Evolutionary conservation across 2,329 filamentous ascomycete species (phyloP).

Genomic region (Aspergillus cejpii): DNA sequence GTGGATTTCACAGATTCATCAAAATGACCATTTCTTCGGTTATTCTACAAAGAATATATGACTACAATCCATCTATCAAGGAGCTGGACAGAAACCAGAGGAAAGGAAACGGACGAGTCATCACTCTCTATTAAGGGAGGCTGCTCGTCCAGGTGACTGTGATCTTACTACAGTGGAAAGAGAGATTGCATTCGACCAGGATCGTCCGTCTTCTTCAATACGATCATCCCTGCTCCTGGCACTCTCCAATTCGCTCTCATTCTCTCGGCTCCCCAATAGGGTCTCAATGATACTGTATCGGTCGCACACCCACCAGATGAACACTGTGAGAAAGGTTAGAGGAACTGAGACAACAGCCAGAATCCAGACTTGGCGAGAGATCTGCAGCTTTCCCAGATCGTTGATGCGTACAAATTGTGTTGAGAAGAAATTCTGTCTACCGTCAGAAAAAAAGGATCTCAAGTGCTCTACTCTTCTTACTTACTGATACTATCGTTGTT

Average conservation of each 20-base stretch:
- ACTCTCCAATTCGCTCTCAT: background rate
- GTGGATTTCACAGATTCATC: too few relatives aligned
- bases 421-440: slow-evolving; percentile 12
- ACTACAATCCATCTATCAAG: too few relatives aligned
- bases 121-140: background rate
- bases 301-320: slow-evolving; percentile 8
- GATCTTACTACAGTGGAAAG: background rate
- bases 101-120: background rate
- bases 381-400: slow-evolving; percentile 5
- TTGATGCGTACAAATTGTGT: slow-evolving; percentile 10
- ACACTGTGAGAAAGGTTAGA: slow-evolving; percentile 7
- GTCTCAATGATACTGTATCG: slow-evolving; percentile 1
- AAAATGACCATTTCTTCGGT: too few relatives aligned
- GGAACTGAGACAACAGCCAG: slow-evolving; percentile 8
- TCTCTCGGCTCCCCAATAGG: background rate
- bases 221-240: background rate
- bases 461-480: background rate
- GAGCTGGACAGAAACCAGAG: background rate
- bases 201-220: background rate
- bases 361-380: slow-evolving; percentile 10
- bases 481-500: slow-evolving; percentile 11
- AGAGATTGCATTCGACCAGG: background rate
- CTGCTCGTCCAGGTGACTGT: background rate
- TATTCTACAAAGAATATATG: background rate
- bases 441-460: background rate